These are phyloP conservation scores for Diutina ranongensis DNA, from an alignment of 1,139 yeast genomes.

Conservation along the genomic window DNA sequence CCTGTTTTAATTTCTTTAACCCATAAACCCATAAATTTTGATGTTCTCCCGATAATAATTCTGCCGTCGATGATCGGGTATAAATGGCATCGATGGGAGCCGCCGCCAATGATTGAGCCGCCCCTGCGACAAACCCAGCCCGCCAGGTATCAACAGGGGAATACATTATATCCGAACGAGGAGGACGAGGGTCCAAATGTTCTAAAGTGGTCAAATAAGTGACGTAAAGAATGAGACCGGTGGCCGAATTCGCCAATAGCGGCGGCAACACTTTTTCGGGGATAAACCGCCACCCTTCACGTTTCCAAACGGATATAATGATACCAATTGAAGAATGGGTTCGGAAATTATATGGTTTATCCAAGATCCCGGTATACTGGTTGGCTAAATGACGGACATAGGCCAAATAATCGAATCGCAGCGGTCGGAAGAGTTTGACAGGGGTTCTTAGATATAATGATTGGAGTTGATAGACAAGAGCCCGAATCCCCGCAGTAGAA, in stretches of 20 bases:
- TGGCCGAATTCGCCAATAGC: slow-evolving; percentile 70
- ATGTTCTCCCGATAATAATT: slow-evolving; percentile 56
- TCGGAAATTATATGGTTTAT: slow-evolving; percentile 52
- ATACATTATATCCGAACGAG: slow-evolving; percentile 12
- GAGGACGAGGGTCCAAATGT: slow-evolving; percentile 10
- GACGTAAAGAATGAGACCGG: slow-evolving; percentile 78
- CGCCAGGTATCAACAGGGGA: slow-evolving; percentile 48
- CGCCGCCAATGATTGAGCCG: slow-evolving; percentile 79
- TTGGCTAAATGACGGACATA: slow-evolving; percentile 46
- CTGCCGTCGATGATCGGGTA: slow-evolving; percentile 68
- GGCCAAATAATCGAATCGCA: slow-evolving; percentile 76
- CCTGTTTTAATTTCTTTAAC: slow-evolving; percentile 48
- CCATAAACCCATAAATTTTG: slow-evolving; percentile 74
- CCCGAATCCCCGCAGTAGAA: slow-evolving; percentile 76
- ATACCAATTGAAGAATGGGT: slow-evolving; percentile 76
- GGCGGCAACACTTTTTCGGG: slow-evolving; percentile 86
- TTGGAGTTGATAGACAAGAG: slow-evolving; percentile 68
- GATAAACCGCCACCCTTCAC: slow-evolving; percentile 79
- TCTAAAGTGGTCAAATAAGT: slow-evolving; percentile 54
- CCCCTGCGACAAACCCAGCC: slow-evolving; percentile 83
- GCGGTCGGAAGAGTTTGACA: slow-evolving; percentile 79
- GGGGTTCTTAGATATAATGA: slow-evolving; percentile 73
- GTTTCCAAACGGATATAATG: slow-evolving; percentile 53
- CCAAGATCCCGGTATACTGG: slow-evolving; percentile 32
- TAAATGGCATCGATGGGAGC: slow-evolving; percentile 91